Base-by-base conservation (phyloP, 768 basidiomycete genomes). In the Tylopilus balloui region DNA sequence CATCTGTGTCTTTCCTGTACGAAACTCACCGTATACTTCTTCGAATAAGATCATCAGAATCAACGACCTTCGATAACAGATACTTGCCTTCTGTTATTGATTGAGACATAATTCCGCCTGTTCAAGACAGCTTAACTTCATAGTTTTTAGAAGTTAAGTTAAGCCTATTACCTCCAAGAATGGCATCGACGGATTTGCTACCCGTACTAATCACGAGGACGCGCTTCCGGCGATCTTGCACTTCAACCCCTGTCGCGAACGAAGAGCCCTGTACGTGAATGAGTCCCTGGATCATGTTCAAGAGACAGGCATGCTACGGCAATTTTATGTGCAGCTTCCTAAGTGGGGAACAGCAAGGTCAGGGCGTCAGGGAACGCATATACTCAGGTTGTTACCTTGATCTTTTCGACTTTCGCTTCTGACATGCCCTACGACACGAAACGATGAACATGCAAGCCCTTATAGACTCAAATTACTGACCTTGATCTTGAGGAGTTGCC, bases 361-460 rank as follows among this genome's bases (percentile, higher is more conserved):
- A 9, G 15, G 2, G 25, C 19, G 3, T 28, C 14, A 24, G 20
- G 10, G 31, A 29, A 23, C 46, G 58, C 58, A 50, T 61, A 52
- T 49, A 54, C 49, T 47, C 63, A 9, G 34, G n/a, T 17, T 35
- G 36, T 35, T 48, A 80, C 92, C 74, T 95, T 95, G 60, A 97
- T 89, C 67, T 98, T 98, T 62, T 98, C 94, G 2, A 98, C 92
- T 66, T 98, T 98, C 1, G 94, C 88, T 59, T 96, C 94, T 3
- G 93, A 93, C 78, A 95, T 85, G 36, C 94, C 94, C 91, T 94
- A 52, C 23, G 6, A 48, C 15, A 48, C 8, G 10, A 51, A 50
- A 34, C 4, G 36, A 38, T 55, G 29, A 29, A 29, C 17, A 50
- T 19, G 4, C 12, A 36, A 31, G 25, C 12, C 19, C 12, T 37